phyloP scores from a whole-genome alignment of 768 basidiomycete species.

The Omphalotus guepiniiformis region DNA sequence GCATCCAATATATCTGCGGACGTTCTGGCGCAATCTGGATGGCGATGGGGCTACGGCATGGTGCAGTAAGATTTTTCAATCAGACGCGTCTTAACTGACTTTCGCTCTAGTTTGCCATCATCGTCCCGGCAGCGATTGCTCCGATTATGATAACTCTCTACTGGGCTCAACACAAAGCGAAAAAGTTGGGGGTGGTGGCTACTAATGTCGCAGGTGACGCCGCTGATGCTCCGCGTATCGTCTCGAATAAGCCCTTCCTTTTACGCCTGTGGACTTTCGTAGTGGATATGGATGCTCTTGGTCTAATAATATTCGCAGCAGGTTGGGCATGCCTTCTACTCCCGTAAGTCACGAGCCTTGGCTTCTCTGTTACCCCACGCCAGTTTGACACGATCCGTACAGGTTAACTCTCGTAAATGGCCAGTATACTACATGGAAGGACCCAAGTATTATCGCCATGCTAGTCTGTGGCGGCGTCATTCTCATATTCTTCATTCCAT shows the following conservation, averaged over 20 bases:
- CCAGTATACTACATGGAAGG: constrained; percentile 18
- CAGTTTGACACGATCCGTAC: background rate
- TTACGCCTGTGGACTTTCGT: constrained; percentile 5
- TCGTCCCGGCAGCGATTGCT: constrained; percentile 28
- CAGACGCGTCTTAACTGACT: too few species aligned
- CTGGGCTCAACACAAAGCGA: constrained; percentile 31
- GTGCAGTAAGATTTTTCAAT: too few species aligned
- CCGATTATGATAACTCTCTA: constrained; percentile 31
- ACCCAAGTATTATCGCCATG: constrained; percentile 28
- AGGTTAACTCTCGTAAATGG: constrained; percentile 8
- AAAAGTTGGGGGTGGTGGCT: constrained; percentile 21
- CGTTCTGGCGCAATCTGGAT: constrained; percentile 24
- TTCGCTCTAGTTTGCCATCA: constrained; percentile 33
- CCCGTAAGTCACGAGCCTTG: constrained; percentile 25
- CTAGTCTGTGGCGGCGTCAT: constrained; percentile 24
- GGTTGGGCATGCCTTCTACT: constrained; percentile 29
- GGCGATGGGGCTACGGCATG: constrained; percentile 41
- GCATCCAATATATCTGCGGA: constrained; percentile 34
- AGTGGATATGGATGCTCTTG: constrained; percentile 27
- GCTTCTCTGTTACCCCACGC: background rate
- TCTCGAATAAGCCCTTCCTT: constrained; percentile 1
- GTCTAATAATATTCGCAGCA: constrained; percentile 27
- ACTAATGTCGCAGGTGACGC: background rate
- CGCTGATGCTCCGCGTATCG: constrained; percentile 1
- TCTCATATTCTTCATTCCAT: constrained; percentile 24